A percentile compares a stretch with the other conserved stretches of the same genome.
Evolutionary conservation across 345 rosid genomes (phyloP).

Genomic region (Lenwebbia sp.): DNA sequence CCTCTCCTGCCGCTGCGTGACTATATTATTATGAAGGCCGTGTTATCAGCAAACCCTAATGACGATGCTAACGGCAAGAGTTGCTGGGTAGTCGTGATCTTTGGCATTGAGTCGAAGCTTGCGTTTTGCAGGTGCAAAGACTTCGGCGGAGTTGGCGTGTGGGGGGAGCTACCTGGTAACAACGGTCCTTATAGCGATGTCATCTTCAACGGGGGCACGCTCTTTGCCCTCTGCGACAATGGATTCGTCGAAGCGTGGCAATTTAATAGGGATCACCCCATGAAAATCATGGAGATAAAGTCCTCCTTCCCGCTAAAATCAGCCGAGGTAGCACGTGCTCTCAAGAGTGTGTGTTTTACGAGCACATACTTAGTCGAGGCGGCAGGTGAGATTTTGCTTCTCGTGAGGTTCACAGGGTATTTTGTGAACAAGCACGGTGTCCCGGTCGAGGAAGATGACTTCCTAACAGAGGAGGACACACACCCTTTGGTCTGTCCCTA

Average conservation of each 20-base stretch:
- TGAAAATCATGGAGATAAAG: neutral
- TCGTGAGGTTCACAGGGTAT: no score
- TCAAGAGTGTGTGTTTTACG: no score
- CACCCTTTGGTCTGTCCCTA: no score
- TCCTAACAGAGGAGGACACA: no score
- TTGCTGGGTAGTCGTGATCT: neutral
- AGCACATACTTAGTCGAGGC: no score
- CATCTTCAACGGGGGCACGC: neutral
- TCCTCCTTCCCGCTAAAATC: neutral
- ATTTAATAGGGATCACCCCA: neutral
- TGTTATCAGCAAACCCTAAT: neutral
- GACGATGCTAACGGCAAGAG: neutral
- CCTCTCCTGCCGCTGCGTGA: neutral
- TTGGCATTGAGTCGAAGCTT: neutral
- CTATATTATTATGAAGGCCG: neutral
- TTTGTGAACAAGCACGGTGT: no score
- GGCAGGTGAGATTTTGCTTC: no score
- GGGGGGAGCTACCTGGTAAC: neutral
- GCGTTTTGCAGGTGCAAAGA: neutral
- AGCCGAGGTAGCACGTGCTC: no score
- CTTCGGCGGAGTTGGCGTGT: neutral
- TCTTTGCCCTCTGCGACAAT: neutral
- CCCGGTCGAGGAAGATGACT: no score
- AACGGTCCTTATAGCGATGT: neutral
- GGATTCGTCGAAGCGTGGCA: neutral